Evolutionary conservation across 2,329 filamentous ascomycete species (phyloP), one percentile per base, ranked within the genome.

Genomic region (Catunica adiposa): DNA sequence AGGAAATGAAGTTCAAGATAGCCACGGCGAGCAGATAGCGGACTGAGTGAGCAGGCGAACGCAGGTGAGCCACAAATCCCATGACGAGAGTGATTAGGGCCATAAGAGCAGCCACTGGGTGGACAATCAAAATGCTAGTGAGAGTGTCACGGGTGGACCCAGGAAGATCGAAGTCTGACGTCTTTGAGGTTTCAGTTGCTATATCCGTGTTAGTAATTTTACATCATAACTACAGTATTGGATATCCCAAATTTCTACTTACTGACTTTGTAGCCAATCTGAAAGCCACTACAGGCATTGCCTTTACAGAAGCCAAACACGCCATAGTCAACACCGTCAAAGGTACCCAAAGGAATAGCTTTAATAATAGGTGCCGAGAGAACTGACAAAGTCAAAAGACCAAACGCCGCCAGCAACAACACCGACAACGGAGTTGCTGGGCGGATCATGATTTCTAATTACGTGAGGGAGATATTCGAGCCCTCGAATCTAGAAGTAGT

Each of bases 351-450:
- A 8, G 89, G 87, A 50, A 98, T 94, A 25, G 75, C 77, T 65
- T 84, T 82, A 66, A 97, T 84, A 62, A 98, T 81, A 17, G 92
- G 92, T 0, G 88, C 89, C 1, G 90, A 95, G n/a, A 98, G 72
- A 40, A 89, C 86, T 50, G 89, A 86, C 40, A 98, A 75, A 50
- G 97, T 74, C 54, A 97, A 76, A 60, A 97, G 74, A 60, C 76
- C 84, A 69, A 98, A 96, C 61, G 90, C 89, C 64, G 79, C 76
- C 60, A 94, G 78, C 64, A 97, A 83, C 67, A 97, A 73, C 62
- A 95, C 73, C 62, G 89, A 83, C 66, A 98, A 74, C 62, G 92
- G 90, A 59, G 92, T 97, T 60, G 92, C 90, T 60, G 92, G 89
- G 65, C 89, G 86, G 68, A 97, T 74, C 80, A 94, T 87, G 72